Evolutionary conservation across 768 basidiomycete genomes (phyloP).

Genomic region (Russula earlei): DNA sequence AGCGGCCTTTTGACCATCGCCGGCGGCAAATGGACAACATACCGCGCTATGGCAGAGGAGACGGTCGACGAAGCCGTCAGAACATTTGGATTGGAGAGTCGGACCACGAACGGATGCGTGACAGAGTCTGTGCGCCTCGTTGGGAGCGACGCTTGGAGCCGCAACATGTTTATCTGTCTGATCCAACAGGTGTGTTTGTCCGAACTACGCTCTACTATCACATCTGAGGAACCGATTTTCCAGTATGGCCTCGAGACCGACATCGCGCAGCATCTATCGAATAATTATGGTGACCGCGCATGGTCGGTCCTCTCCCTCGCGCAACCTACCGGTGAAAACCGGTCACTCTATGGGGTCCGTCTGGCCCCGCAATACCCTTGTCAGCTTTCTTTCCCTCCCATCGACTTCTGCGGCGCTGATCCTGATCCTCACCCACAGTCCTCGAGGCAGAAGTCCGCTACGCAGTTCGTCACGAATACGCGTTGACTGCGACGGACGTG

Average conservation of each 20-base stretch:
- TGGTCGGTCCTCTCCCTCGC: constrained; percentile 88
- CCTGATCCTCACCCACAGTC: constrained; percentile 36
- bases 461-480: constrained; percentile 84
- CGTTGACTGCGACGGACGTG: constrained; percentile 85
- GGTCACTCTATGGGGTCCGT: constrained; percentile 81
- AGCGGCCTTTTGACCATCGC: constrained; percentile 88
- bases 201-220: not conserved
- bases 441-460: constrained; percentile 92
- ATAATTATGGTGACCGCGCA: constrained; percentile 91
- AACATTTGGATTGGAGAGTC: constrained; percentile 55
- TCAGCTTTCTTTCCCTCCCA: constrained; percentile 28
- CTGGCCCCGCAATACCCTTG: constrained; percentile 70
- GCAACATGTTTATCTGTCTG: constrained; percentile 94
- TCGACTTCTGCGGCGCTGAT: not conserved
- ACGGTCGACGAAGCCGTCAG: constrained; percentile 82
- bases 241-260: constrained; percentile 88
- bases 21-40: constrained; percentile 99
- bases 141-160: constrained; percentile 89
- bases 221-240: not conserved
- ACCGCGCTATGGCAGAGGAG: constrained; percentile 92
- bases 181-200: constrained; percentile 65
- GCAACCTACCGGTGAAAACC: constrained; percentile 61
- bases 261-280: constrained; percentile 87
- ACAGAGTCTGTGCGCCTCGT: constrained; percentile 78
- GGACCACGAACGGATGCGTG: constrained; percentile 51